Percentiles rank a stretch among this genome's conserved stretches.
Conservation (phyloP, 1,284 basidiomycete genomes). For the Sutorius eximius region DNA sequence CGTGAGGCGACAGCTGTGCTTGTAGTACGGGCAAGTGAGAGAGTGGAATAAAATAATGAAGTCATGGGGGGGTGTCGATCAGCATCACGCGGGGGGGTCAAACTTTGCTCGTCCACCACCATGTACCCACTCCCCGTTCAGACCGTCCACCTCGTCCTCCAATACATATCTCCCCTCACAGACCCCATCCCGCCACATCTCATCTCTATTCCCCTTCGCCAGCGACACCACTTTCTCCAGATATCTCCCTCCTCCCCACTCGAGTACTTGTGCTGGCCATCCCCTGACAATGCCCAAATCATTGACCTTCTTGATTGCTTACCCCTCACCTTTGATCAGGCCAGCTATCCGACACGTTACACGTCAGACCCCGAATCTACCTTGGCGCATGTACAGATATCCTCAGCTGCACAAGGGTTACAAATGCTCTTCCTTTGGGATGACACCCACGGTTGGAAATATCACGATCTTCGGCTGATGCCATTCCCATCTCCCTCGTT, state of each 20-base stretch:
- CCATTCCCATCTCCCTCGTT: constrained; percentile 64
- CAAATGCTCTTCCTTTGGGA: constrained; percentile 72
- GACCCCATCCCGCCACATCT: constrained; percentile 58
- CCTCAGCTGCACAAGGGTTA: constrained; percentile 40
- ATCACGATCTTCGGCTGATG: constrained; percentile 67
- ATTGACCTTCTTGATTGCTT: constrained; percentile 50
- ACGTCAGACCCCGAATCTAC: constrained; percentile 57
- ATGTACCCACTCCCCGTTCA: constrained; percentile 19
- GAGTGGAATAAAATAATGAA: constrained; percentile 14
- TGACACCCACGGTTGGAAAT: constrained; percentile 56
- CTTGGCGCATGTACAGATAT: constrained; percentile 63
- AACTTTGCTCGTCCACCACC: neutral
- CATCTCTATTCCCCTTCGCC: constrained; percentile 56
- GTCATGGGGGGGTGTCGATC: constrained; percentile 12
- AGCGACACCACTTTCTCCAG: constrained; percentile 65
- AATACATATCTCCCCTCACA: constrained; percentile 56
- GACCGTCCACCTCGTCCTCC: constrained; percentile 49
- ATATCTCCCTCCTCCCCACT: constrained; percentile 49
- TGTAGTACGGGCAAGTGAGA: constrained; percentile 1
- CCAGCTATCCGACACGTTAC: constrained; percentile 50
- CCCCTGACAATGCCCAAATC: constrained; percentile 38
- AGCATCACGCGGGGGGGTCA: constrained; percentile 13
- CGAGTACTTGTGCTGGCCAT: constrained; percentile 70
- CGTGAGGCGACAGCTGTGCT: constrained; percentile 3
- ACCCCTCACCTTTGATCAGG: constrained; percentile 30